A percentile compares a stretch with the other conserved stretches of the same genome.
These are phyloP conservation scores for Graphiopsis chlorocephala DNA, from an alignment of 2,329 filamentous ascomycete genomes.

Conservation along the genomic window DNA sequence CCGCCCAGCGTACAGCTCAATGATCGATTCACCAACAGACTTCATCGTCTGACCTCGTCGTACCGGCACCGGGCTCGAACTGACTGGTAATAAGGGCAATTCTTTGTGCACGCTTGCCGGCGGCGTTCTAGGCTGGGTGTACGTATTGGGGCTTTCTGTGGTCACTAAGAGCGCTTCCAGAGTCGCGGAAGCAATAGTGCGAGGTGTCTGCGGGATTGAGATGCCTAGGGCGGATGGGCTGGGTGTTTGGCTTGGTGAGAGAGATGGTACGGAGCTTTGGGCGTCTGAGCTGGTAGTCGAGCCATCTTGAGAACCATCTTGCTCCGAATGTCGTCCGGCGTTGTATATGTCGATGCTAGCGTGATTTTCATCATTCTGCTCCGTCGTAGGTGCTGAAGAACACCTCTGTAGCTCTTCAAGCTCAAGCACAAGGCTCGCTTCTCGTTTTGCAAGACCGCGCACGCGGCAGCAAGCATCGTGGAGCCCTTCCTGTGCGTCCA, in stretches of 20 bases:
- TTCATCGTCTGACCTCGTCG: conserved; percentile 29
- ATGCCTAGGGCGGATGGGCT: conserved; percentile 23
- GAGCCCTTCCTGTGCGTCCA: conserved; percentile 38
- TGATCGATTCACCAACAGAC: conserved; percentile 33
- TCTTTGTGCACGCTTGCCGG: conserved; percentile 25
- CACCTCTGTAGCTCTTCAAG: conserved; percentile 16
- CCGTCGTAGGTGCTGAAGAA: neutral
- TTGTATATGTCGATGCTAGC: neutral
- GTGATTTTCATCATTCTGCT: neutral
- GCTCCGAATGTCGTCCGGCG: neutral
- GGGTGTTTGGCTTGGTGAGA: neutral
- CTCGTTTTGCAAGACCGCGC: conserved; percentile 30
- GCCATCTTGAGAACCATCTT: neutral
- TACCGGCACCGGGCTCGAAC: conserved; percentile 17
- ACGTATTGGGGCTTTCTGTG: neutral
- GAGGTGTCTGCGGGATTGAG: conserved; percentile 7
- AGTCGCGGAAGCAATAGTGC: conserved; percentile 4
- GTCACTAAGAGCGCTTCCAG: neutral
- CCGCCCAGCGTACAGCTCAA: conserved; percentile 26
- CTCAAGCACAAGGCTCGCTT: conserved; percentile 28
- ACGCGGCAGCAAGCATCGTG: conserved; percentile 37
- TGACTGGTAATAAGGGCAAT: conserved; percentile 25
- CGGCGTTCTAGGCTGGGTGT: neutral
- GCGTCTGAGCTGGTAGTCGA: neutral
- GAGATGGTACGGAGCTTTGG: neutral